Evolutionary conservation across 2,329 filamentous ascomycete species (phyloP), one percentile per base, ranked within the genome.

Genomic region (Celoporthe dispersa): DNA sequence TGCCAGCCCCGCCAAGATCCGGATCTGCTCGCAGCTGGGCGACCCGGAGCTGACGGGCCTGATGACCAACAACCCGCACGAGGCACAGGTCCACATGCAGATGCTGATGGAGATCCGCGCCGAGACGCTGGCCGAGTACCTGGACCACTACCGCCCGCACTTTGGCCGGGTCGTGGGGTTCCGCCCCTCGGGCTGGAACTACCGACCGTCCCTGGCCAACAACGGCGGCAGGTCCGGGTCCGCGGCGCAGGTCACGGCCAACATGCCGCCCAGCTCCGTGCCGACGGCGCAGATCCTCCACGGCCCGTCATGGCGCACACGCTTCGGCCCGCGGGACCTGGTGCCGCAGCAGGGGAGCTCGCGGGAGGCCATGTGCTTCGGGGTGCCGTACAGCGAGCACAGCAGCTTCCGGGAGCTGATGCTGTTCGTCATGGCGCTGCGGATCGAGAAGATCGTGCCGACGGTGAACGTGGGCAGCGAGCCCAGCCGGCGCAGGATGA

Each of bases 1-100:
- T 77, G 95, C 95, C 0, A 89, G 93, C 1, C 84, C 94, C 0
- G 85, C 87, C 67, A 99, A 99, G 81, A 92, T 94, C 78, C 89
- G 90, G 73, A 93, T 98, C 35, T 94, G 94, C 80, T 86, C 88
- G 31, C 94, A 94, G 73, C 87, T 99, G 0, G 94, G 94, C 77
- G 95, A 98, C 77, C 86, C 91, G 0, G 94, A 97, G 77, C 86
- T 99, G 5, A 84, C 90, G 35, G 86, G 87, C 0, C 87, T 94
- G 4, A 87, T 99, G 76, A 99, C 96, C 0, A 85, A 86, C 9
- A 84, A 98, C 77, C 94, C 96, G 0, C 83, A 87, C 31, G 92
- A 93, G 75, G 96, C 96, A 0, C 95, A 98, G 80, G 94, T 99
- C 0, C 96, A 99, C 81, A 98, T 99, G 94, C 97, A 97, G 75